Evolutionary conservation across 1,284 basidiomycete species (phyloP), one percentile per base, ranked within the genome.

Genomic region (Mycena sp.): DNA sequence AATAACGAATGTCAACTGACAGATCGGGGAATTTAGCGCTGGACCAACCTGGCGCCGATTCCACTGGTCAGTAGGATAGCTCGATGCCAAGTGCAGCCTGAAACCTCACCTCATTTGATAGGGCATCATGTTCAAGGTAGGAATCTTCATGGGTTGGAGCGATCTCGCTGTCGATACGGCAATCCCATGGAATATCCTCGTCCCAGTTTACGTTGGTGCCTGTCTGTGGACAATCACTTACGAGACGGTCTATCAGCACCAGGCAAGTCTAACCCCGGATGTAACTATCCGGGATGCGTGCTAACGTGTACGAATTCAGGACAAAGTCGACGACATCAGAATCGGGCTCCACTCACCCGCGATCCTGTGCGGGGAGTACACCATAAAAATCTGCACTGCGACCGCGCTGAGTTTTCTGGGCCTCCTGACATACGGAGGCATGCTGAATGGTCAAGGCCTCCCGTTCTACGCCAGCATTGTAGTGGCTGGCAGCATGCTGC

Each of bases 71-170:
- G 64, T 46, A 30, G 25, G 25, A 14, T 12, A 21, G 49, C 16
- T 12, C 25, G 19, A n/a, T 16, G 17, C 11, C 14, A 9, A 14
- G 32, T 14, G 7, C 32, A 45, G 35, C 4, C 35, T 21, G 23
- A 17, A 35, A n/a, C 4, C 52, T 66, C 32, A 48, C 26, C 29
- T n/a, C 6, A 43, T 29, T 32, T 48, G 35, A 19, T 57, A 76
- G 75, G 75, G 73, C 10, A 35, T 76, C 21, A 74, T 76, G 72
- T 75, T 76, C 61, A 70, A 71, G 28, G 61, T 74, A 30, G 74
- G 74, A 9, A 59, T 71, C 14, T 73, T 73, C 65, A 76, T 75
- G 74, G 74, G 74, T 11, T 76, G 73, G 73, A 58, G 57, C 45
- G 70, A 74, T 29, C 48, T 76, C 14, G 70, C 58, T 38, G n/a